Base-by-base conservation (phyloP, 2,329 filamentous ascomycete species). In the Zalaria sp. region DNA sequence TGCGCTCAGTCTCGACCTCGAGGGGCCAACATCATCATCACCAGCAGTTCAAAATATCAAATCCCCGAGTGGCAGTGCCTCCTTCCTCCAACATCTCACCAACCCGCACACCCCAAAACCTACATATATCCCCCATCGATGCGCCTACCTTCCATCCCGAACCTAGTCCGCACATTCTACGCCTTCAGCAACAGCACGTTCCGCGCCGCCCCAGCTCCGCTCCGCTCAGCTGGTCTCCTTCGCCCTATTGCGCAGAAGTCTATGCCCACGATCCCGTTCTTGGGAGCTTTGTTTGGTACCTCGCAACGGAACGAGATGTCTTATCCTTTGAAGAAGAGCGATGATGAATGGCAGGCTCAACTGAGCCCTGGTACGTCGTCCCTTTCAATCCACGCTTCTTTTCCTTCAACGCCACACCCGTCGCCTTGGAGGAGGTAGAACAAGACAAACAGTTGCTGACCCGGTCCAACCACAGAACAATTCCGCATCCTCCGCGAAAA, bases 401-500 rank as follows among this genome's bases (percentile, higher is more conserved):
- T 18, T 18, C 2, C 18, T 18, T 18, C n/a, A 2, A 18, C 18
- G 18, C 5, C 6, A 18, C 11, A 5, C 5, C n/a, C 4, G 5
- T 37, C 40, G 32, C 25, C 38, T 25, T 11, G 26, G 5, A 40
- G n/a, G 28, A 40, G 9, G n/a, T n/a, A n/a, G n/a, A n/a, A n/a
- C n/a, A n/a, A n/a, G n/a, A n/a, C 5, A 9, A n/a, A 8, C n/a
- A 5, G 4, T 11, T 5, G 5, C 26, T 36, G 31, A 25, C 39
- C 26, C 5, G 18, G 7, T 25, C 7, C 10, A 36, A 6, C 11
- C 11, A 41, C 53, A 94, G 89, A 95, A 56, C 91, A 98, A 72
- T 98, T 96, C 70, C 84, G 85, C 49, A 75, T 98, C 57, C 77
- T 98, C 42, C 82, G 91, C 48, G 69, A 93, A 60, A 89, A 95